Base-by-base conservation (phyloP, 2,329 filamentous ascomycete species). In the Xylaria sp. region DNA sequence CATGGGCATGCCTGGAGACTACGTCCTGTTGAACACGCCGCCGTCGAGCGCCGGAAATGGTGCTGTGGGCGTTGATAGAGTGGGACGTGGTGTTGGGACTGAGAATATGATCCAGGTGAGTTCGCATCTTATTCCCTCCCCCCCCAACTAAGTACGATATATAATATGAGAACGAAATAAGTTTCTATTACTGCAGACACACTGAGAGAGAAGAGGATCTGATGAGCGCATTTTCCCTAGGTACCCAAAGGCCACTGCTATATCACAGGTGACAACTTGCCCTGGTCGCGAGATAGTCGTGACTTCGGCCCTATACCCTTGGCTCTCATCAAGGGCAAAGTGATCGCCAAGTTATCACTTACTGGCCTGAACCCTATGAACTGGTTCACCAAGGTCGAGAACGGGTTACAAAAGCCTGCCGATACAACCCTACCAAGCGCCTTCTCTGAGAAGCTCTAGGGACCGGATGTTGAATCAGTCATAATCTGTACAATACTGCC, bases 191-290 rank as follows among this genome's bases (percentile, higher is more conserved):
- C 40, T 53, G 26, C 20, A 17, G 6, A 51, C 3, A 23, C 2
- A 31, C 20, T 46, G 6, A 13, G 26, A n/a, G 63, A 63, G 48
- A 53, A 46, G 28, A 28, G 13, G 6, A 36, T 42, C 20, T 69
- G 38, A 67, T 58, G 23, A 54, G 44, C 15, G 5, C 13, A 15
- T 62, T 20, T 15, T 23, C 26, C 9, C 20, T 76, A 97, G 92
- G 89, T 99, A 17, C 96, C 96, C 0, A 85, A 92, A 77, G 96
- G 96, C 1, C 96, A 99, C 83, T 97, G 94, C 76, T 98, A 93
- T 89, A 83, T 97, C 6, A 88, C 90, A 2, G 96, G 96, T 2
- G 96, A 99, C 80, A 98, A 98, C 79, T 77, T 97, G 69, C 85
- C 89, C 3, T 91, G 88, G 75, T 97, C 94, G 28, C 85, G 93